These are phyloP conservation scores for Mallotus nudiflorus DNA, from an alignment of 345 rosid genomes.

Conservation along the genomic window DNA sequence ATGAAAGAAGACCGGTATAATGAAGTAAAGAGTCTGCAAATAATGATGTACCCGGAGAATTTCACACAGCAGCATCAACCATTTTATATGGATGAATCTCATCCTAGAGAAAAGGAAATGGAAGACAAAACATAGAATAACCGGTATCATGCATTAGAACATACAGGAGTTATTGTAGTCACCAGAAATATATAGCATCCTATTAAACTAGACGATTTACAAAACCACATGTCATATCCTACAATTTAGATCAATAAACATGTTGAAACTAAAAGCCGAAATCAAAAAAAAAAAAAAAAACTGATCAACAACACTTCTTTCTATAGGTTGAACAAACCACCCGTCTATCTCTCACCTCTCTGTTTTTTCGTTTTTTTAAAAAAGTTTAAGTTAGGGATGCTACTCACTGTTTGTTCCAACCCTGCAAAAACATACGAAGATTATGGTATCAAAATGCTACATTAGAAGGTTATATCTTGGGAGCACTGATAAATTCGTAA, in stretches of 20 bases:
- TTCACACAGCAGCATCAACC: not conserved
- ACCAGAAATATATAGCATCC: no score
- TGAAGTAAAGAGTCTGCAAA: not conserved
- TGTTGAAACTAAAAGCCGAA: not conserved
- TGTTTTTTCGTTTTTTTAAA: not conserved
- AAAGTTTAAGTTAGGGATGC: constrained; percentile 8
- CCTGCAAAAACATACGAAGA: constrained; percentile 18
- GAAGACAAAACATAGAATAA: no score
- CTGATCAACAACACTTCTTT: no score
- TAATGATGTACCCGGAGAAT: no score
- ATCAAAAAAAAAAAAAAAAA: not conserved
- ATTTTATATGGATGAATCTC: not conserved
- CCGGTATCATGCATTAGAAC: no score
- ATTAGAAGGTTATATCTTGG: not conserved
- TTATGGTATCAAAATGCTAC: constrained; percentile 19
- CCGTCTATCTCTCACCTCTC: constrained; percentile 1
- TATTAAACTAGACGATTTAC: no score
- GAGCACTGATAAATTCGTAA: not conserved
- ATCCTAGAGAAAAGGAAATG: no score
- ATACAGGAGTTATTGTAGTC: no score
- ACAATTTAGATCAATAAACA: no score
- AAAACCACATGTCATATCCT: no score
- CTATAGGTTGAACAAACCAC: not conserved
- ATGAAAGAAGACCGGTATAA: not conserved
- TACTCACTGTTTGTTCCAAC: constrained; percentile 28